phyloP scores from a whole-genome alignment of 768 basidiomycete species.

The Epithele typhae region DNA sequence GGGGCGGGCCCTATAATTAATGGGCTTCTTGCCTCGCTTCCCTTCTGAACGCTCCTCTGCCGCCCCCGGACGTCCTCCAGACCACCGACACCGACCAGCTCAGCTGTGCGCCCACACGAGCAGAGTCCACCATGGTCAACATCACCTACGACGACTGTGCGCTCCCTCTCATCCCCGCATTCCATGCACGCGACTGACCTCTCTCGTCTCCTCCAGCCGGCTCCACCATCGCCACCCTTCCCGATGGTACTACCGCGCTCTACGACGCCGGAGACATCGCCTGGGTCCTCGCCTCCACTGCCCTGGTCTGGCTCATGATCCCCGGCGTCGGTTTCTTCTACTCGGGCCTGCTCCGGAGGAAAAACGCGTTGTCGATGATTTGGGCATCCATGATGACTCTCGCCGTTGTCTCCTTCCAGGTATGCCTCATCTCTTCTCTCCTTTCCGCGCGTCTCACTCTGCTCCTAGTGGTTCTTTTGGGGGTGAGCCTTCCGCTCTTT shows the following conservation, averaged over 20 bases:
- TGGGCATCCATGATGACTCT: conserved; percentile 73
- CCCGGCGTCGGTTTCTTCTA: conserved; percentile 81
- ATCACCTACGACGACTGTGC: conserved; percentile 38
- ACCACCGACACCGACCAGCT: conserved; percentile 3
- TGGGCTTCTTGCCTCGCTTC: conserved; percentile 1
- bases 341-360: conserved; percentile 84
- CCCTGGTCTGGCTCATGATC: conserved; percentile 71
- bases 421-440: conserved; percentile 21
- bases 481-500: conserved; percentile 34
- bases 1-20: not conserved
- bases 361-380: conserved; percentile 92
- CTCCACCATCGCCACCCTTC: conserved; percentile 21
- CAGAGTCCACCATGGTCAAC: conserved; percentile 35
- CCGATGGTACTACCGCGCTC: conserved; percentile 23
- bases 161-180: conserved; percentile 10
- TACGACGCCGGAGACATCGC: conserved; percentile 66
- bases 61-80: conserved; percentile 1
- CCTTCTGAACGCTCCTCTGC: conserved; percentile 6
- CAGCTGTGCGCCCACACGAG: not conserved
- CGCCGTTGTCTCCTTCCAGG: conserved; percentile 83
- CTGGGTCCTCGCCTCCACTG: conserved; percentile 69
- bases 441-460: no score
- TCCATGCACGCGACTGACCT: not conserved
- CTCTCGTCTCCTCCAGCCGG: conserved; percentile 10
- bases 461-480: conserved; percentile 92